Base-by-base conservation (phyloP, 1,139 yeast genomes). In the Komagataea norvegica region DNA sequence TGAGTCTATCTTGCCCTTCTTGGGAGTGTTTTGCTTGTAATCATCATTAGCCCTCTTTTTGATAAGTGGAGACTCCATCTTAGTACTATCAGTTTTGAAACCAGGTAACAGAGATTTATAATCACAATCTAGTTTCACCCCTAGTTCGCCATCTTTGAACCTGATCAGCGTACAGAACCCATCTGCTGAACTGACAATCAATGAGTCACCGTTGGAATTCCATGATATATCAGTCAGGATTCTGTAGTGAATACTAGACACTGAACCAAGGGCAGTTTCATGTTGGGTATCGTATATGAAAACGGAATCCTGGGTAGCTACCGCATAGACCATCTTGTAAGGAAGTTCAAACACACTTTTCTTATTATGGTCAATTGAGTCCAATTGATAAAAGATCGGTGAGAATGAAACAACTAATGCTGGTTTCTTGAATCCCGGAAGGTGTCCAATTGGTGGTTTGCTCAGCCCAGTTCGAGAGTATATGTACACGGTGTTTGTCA, bases 231-330 rank as follows among this genome's bases (percentile, higher is more conserved):
- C 98, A 0, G 98, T 89, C 27, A 91, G 72, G 1, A 94, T 77
- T 3, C 93, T 81, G 55, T 88, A 88, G 57, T 91, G 98, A 37
- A 91, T 65, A 52, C 87, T 87, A 2, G 86, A 73, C 3, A 81
- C 82, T 22, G 76, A 65, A 7, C 91, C 93, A 27, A 91, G 55
- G 1, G 97, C 95, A 41, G 69, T 61, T 23, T 69, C 55, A 27
- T 70, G 68, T 45, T 77, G 83, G 0, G 97, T 89, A 47, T 87
- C 94, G 59, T 87, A 93, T 2, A 93, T 64, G 10, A 83, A 57
- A 9, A 91, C 80, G n/a, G 91, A 72, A 54, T 87, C 96, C 42
- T 86, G 88, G 0, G 96, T 89, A 0, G 96, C 97, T 21, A 93
- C 82, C 0, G 97, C 98, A 64, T 85, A 89, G 0, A 89, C 63